These are phyloP conservation scores for Escallonia herrerae DNA, from an alignment of 129 eudicot species.

Conservation along the genomic window DNA sequence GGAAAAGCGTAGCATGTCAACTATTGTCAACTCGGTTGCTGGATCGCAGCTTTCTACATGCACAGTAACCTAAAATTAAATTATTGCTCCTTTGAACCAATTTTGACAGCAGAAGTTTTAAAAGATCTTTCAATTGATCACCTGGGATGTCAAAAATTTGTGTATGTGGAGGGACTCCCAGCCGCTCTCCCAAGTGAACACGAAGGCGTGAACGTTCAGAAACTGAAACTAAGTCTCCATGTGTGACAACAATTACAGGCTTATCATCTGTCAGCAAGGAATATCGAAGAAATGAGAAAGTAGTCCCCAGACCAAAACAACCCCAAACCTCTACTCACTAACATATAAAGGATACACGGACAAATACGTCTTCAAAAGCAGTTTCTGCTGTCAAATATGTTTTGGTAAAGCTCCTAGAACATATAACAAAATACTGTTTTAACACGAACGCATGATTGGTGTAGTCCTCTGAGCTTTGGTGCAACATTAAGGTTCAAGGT, in stretches of 20 bases:
- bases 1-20: constrained; percentile 58
- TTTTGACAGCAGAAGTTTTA: background rate
- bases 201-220: constrained; percentile 61
- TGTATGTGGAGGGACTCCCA: constrained; percentile 55
- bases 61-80: background rate
- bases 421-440: too few relatives aligned
- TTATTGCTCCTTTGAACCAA: background rate
- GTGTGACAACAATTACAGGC: constrained; percentile 82
- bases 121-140: constrained; percentile 4
- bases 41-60: constrained; percentile 47
- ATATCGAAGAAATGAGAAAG: background rate
- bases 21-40: constrained; percentile 36
- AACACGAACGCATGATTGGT: too few relatives aligned
- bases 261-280: constrained; percentile 58
- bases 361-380: too few relatives aligned
- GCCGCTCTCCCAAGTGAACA: constrained; percentile 55
- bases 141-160: constrained; percentile 91
- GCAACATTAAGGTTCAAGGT: too few relatives aligned
- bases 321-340: too few relatives aligned
- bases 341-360: too few relatives aligned
- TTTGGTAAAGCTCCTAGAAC: too few relatives aligned
- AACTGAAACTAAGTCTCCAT: constrained; percentile 71
- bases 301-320: constrained; percentile 4
- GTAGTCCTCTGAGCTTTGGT: too few relatives aligned
- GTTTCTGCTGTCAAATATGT: too few relatives aligned